Evolutionary conservation across 2,329 filamentous ascomycete genomes (phyloP).

Genomic region (Alternaria angustiovoidea): DNA sequence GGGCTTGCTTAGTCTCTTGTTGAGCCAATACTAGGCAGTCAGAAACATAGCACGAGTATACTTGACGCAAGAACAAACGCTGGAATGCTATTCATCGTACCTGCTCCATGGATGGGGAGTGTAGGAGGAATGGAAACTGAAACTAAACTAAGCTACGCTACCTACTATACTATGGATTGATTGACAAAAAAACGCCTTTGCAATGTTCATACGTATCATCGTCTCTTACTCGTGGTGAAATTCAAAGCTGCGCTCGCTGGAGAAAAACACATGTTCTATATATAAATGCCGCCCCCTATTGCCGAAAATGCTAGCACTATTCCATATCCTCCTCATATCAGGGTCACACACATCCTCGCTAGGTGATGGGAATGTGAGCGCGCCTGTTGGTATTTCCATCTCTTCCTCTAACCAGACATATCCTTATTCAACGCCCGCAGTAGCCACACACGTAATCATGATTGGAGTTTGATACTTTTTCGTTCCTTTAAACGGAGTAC

Average conservation of each 20-base stretch:
- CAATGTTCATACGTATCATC: not conserved
- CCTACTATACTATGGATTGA: not conserved
- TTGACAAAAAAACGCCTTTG: not conserved
- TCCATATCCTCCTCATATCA: not conserved
- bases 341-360: not conserved
- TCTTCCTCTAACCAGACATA: constrained; percentile 31
- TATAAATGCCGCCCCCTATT: not conserved
- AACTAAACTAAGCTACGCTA: not conserved
- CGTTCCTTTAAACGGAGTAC: constrained; percentile 46
- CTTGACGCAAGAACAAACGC: not conserved
- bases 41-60: not conserved
- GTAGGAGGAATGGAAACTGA: not conserved
- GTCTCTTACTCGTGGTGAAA: not conserved
- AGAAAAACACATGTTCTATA: not conserved
- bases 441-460: constrained; percentile 24
- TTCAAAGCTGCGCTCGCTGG: not conserved
- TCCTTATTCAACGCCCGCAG: constrained; percentile 38
- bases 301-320: constrained; percentile 3
- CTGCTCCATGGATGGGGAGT: not conserved
- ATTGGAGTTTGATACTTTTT: constrained; percentile 4
- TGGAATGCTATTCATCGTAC: not conserved
- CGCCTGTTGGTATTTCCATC: constrained; percentile 32
- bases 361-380: not conserved
- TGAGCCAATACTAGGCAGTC: too few relatives aligned
- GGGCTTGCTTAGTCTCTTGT: too few relatives aligned